Conservation (phyloP, 2,329 filamentous ascomycete genomes). For the Zymoseptoria brevis region DNA sequence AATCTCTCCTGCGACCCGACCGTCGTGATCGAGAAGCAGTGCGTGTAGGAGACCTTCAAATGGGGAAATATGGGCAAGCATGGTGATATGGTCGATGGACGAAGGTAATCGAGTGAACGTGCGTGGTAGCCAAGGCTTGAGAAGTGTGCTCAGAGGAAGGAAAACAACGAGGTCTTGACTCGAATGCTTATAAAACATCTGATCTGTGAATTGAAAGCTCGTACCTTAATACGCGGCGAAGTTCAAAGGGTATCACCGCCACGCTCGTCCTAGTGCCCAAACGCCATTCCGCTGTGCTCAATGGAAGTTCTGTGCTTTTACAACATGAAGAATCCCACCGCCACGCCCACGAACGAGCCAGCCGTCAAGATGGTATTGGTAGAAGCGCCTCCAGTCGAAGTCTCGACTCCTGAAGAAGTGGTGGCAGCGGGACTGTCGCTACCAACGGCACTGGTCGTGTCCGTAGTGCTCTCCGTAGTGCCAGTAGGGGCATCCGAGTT, state of each 20-base stretch:
- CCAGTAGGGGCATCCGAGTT: constrained; percentile 12
- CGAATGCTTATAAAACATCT: background rate
- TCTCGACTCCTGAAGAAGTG: constrained; percentile 4
- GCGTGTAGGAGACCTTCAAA: no score
- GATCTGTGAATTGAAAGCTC: background rate
- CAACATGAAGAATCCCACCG: constrained; percentile 16
- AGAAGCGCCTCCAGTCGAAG: constrained; percentile 13
- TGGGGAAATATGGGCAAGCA: no score
- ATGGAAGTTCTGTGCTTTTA: constrained; percentile 4
- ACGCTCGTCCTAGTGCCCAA: background rate
- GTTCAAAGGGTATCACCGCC: background rate
- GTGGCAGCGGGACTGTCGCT: constrained; percentile 10
- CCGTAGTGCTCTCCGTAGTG: constrained; percentile 9
- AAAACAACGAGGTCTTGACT: background rate
- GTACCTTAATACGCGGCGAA: background rate
- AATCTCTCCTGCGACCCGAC: no score
- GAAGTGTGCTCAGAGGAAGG: background rate
- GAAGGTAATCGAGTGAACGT: no score
- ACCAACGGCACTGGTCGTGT: constrained; percentile 5
- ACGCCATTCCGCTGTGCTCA: background rate
- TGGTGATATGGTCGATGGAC: no score
- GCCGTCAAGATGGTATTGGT: constrained; percentile 8
- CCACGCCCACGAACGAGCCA: constrained; percentile 20
- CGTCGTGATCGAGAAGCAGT: no score
- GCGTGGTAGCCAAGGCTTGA: no score